Evolutionary conservation across 441 rosid species (phyloP).

Genomic region (Jatropha podagrica): DNA sequence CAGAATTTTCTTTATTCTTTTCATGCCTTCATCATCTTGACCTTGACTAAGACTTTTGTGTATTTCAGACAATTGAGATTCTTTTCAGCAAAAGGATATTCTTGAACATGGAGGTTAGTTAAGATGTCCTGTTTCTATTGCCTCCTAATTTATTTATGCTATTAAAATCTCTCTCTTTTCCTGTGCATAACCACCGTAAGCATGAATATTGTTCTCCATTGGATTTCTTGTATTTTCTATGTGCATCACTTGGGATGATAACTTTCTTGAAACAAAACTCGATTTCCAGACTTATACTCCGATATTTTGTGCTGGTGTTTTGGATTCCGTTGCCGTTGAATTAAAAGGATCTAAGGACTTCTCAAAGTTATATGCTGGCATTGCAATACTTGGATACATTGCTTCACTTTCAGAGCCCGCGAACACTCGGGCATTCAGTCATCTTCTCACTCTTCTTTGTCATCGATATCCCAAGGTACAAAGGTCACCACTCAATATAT

Average conservation of each 20-base stretch:
- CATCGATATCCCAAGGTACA: conserved; percentile 85
- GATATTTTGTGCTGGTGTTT: conserved; percentile 50
- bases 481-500: background rate
- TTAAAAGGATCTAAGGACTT: conserved; percentile 74
- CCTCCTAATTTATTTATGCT: background rate
- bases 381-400: conserved; percentile 73
- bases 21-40: background rate
- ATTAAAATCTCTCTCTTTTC: background rate
- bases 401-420: conserved; percentile 58
- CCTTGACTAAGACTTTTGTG: conserved; percentile 16
- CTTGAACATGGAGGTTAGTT: conserved; percentile 74
- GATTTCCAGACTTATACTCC: conserved; percentile 50
- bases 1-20: background rate
- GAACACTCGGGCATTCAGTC: conserved; percentile 56
- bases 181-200: too few species aligned
- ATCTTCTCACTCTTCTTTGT: conserved; percentile 65
- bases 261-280: background rate
- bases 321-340: conserved; percentile 75
- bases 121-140: background rate
- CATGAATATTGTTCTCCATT: background rate
- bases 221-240: conserved; percentile 2
- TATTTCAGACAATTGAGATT: conserved; percentile 71
- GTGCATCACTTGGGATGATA: background rate
- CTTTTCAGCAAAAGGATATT: conserved; percentile 70
- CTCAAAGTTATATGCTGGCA: conserved; percentile 68